Percentiles rank a stretch among this genome's conserved stretches.
Conservation (phyloP, 768 basidiomycete genomes). For the Galerina sulciceps region DNA sequence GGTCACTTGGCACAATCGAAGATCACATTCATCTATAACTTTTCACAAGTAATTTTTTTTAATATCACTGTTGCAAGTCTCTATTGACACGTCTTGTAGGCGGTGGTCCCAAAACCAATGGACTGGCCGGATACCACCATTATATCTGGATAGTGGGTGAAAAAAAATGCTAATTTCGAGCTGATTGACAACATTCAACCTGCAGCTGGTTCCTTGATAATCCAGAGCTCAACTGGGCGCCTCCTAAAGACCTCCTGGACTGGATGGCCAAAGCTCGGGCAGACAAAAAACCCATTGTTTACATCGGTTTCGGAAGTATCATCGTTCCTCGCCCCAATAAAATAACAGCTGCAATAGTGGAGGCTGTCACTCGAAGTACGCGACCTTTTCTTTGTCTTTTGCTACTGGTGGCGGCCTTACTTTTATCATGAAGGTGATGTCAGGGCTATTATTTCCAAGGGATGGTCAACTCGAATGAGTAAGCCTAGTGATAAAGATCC, state of each 20-base stretch:
- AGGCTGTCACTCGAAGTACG: constrained; percentile 63
- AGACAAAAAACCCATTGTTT: constrained; percentile 65
- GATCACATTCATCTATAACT: constrained; percentile 69
- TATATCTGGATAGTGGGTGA: constrained; percentile 55
- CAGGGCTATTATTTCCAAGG: constrained; percentile 68
- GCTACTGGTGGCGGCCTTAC: background rate
- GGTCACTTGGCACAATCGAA: constrained; percentile 62
- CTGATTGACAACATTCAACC: background rate
- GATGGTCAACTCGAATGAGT: constrained; percentile 65
- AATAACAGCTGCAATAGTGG: constrained; percentile 58
- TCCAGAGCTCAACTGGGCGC: constrained; percentile 60
- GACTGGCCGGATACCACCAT: constrained; percentile 67
- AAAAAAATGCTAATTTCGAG: background rate
- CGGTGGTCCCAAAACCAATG: constrained; percentile 70
- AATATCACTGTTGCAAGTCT: background rate
- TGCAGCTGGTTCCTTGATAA: constrained; percentile 69
- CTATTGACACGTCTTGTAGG: constrained; percentile 23
- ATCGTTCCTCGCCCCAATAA: constrained; percentile 63
- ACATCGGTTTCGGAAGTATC: constrained; percentile 75
- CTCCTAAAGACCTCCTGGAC: constrained; percentile 49
- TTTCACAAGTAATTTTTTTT: constrained; percentile 48
- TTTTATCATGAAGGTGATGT: constrained; percentile 43
- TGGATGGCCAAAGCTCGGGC: constrained; percentile 61
- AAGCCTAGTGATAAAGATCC: constrained; percentile 38
- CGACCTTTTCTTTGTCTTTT: background rate